Conservation (phyloP, 768 basidiomycete genomes). For the Piloderma croceum region DNA sequence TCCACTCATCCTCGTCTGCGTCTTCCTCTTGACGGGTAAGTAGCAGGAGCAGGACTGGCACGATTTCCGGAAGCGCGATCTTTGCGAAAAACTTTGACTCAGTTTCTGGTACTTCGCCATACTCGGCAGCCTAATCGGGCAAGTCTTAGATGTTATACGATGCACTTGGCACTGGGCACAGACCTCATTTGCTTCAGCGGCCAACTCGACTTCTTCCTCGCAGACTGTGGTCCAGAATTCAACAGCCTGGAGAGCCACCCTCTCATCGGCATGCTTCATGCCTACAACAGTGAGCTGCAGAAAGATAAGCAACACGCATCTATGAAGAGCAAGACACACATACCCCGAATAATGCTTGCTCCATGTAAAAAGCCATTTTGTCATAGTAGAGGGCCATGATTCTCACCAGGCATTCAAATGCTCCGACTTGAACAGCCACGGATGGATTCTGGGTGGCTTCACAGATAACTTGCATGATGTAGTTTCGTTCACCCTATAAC, state of each 20-base stretch:
- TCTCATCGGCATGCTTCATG: slow-evolving; percentile 90
- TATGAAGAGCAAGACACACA: slow-evolving; percentile 24
- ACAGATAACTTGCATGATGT: slow-evolving; percentile 99
- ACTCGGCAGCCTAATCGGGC: slow-evolving; percentile 86
- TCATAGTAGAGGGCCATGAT: slow-evolving; percentile 99
- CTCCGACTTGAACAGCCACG: slow-evolving; percentile 85
- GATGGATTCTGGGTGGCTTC: slow-evolving; percentile 89
- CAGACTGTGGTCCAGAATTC: slow-evolving; percentile 99
- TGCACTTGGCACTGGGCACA: slow-evolving; percentile 15
- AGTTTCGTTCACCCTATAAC: slow-evolving; percentile 91
- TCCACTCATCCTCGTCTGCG: slow-evolving; percentile 98
- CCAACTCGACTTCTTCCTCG: slow-evolving; percentile 92
- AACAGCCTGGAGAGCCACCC: slow-evolving; percentile 91
- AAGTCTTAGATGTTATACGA: too few relatives aligned
- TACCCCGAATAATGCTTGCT: slow-evolving; percentile 95
- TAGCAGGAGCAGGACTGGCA: slow-evolving; percentile 84
- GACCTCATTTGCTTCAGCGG: slow-evolving; percentile 88
- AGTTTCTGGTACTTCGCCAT: slow-evolving; percentile 78
- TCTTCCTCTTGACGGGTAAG: slow-evolving; percentile 94
- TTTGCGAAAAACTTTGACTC: slow-evolving; percentile 92
- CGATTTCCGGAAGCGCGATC: slow-evolving; percentile 89
- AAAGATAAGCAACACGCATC: slow-evolving; percentile 12
- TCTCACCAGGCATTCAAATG: slow-evolving; percentile 91
- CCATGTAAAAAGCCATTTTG: slow-evolving; percentile 99
- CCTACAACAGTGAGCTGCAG: slow-evolving; percentile 89